Evolutionary conservation across 2,329 filamentous ascomycete genomes (phyloP).

Genomic region (Stagonosporopsis tanaceti): DNA sequence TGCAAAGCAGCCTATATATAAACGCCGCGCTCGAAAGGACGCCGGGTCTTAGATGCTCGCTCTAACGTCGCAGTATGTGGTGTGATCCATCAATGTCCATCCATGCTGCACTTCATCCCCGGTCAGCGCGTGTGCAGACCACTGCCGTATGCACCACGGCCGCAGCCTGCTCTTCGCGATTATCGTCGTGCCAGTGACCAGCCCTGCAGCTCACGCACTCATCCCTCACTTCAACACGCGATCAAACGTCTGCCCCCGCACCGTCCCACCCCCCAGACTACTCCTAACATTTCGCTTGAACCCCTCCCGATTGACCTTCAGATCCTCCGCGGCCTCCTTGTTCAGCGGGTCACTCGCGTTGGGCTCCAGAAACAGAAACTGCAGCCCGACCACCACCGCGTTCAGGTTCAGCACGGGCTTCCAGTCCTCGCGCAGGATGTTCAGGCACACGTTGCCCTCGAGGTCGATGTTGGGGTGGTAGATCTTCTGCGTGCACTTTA

Average conservation of each 20-base stretch:
- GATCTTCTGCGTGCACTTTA: conserved; percentile 96
- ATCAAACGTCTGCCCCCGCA: conserved; percentile 79
- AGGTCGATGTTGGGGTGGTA: conserved; percentile 99
- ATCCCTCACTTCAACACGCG: conserved; percentile 73
- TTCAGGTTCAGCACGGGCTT: conserved; percentile 98
- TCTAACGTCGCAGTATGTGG: conserved; percentile 12
- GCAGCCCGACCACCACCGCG: conserved; percentile 92
- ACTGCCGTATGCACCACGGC: background rate
- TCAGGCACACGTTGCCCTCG: conserved; percentile 96
- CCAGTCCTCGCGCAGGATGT: conserved; percentile 98
- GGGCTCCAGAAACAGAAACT: conserved; percentile 97
- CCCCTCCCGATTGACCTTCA: conserved; percentile 81
- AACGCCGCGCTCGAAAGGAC: conserved; percentile 41
- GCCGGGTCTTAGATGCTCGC: conserved; percentile 38
- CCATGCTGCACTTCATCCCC: background rate
- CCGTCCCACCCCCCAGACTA: conserved; percentile 80
- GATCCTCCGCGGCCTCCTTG: conserved; percentile 94
- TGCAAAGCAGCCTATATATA: conserved; percentile 30
- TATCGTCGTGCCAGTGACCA: background rate
- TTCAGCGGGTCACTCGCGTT: conserved; percentile 98
- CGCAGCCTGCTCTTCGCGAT: background rate
- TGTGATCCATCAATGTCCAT: background rate
- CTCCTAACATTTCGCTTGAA: conserved; percentile 91
- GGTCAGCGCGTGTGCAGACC: background rate
- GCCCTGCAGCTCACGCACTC: background rate